A percentile compares a stretch with the other conserved stretches of the same genome.
Conservation (phyloP, 2,329 filamentous ascomycete genomes). For the Colletotrichum sp. region DNA sequence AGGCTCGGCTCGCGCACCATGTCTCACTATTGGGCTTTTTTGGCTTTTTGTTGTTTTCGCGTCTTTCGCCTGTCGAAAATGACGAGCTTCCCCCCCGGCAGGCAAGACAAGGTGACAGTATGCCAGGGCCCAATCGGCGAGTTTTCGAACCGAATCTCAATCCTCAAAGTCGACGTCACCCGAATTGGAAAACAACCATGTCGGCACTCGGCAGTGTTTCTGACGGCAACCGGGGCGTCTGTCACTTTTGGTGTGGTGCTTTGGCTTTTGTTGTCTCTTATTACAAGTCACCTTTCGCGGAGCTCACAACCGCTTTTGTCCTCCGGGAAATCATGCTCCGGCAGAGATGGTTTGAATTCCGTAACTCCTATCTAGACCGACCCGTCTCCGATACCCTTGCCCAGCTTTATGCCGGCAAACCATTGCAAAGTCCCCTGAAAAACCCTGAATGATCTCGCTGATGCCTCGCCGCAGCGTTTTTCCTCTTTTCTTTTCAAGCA, state of each 20-base stretch:
- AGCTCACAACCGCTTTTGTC: background rate
- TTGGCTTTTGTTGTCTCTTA: background rate
- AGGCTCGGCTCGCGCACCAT: background rate
- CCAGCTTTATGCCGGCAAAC: conserved; percentile 9
- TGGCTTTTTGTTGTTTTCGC: background rate
- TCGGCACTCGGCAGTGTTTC: background rate
- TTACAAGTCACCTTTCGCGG: background rate
- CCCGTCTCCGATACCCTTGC: background rate
- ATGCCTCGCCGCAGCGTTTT: background rate
- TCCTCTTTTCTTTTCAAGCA: background rate
- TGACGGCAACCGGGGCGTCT: background rate
- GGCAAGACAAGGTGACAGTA: background rate
- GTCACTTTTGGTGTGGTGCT: background rate
- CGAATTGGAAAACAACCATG: background rate
- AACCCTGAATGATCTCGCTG: conserved; percentile 5
- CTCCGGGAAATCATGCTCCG: background rate
- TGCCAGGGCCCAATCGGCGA: background rate
- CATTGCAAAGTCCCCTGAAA: conserved; percentile 9
- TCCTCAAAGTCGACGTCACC: background rate
- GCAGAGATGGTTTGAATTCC: conserved; percentile 8
- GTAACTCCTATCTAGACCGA: conserved; percentile 19
- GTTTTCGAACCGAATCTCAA: background rate
- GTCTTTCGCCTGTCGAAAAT: background rate
- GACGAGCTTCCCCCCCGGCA: background rate
- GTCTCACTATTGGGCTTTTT: background rate